Percentiles rank a stretch among this genome's conserved stretches.
phyloP scores from a whole-genome alignment of 2,329 filamentous ascomycete genomes.

The Verticillium zaregamsianum region DNA sequence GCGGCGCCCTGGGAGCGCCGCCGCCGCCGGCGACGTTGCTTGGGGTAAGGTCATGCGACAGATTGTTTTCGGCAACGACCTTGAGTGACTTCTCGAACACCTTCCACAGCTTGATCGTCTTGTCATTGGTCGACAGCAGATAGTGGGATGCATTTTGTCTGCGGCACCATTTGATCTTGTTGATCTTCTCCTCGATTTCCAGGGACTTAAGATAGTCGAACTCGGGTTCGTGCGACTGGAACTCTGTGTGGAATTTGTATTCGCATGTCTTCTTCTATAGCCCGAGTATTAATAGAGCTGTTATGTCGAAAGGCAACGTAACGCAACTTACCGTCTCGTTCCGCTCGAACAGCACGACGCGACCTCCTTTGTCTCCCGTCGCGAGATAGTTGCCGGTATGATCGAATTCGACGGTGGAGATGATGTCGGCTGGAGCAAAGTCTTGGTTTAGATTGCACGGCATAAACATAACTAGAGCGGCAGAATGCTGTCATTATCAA shows the following conservation, averaged over 20 bases:
- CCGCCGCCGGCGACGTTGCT: slow-evolving; percentile 68
- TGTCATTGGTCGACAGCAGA: slow-evolving; percentile 96
- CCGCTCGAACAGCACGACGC: slow-evolving; percentile 82
- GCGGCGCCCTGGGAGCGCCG: slow-evolving; percentile 69
- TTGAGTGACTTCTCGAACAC: slow-evolving; percentile 99
- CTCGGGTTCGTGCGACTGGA: slow-evolving; percentile 98
- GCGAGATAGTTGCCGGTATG: slow-evolving; percentile 87
- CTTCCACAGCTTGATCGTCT: slow-evolving; percentile 99
- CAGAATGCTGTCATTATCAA: background rate
- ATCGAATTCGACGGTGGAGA: slow-evolving; percentile 87
- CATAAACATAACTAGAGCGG: background rate
- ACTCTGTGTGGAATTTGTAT: slow-evolving; percentile 99
- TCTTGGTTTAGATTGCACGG: background rate
- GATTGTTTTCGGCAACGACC: slow-evolving; percentile 97
- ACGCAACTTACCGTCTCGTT: slow-evolving; percentile 79
- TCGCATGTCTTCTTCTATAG: slow-evolving; percentile 98
- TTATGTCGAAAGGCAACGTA: background rate
- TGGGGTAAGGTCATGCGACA: slow-evolving; percentile 90
- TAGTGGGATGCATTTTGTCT: slow-evolving; percentile 98
- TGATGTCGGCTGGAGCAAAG: slow-evolving; percentile 67
- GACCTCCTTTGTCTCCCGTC: slow-evolving; percentile 84
- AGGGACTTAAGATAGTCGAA: slow-evolving; percentile 99
- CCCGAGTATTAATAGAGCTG: background rate
- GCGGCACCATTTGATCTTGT: slow-evolving; percentile 99
- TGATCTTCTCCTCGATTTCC: slow-evolving; percentile 99